These are phyloP conservation scores for Echinochloa phyllopogon DNA, from an alignment of 176 grass and related monocot species.

Conservation along the genomic window DNA sequence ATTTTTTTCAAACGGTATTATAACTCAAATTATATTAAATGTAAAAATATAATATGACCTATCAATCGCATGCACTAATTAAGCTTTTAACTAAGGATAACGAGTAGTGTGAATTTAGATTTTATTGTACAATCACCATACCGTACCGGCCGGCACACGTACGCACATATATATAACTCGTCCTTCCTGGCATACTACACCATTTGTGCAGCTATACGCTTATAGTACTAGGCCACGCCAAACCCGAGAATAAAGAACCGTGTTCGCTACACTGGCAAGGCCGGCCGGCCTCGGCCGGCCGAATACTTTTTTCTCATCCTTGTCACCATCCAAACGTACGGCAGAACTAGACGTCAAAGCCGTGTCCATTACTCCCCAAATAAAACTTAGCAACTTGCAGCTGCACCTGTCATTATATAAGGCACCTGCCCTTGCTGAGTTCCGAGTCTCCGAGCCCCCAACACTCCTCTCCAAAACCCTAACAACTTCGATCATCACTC, in stretches of 20 bases:
- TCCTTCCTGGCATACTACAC: neutral
- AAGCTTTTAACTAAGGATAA: neutral
- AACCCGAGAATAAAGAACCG: constrained; percentile 21
- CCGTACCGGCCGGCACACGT: neutral
- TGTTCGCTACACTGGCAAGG: neutral
- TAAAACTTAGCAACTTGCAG: neutral
- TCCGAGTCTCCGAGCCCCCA: constrained; percentile 19
- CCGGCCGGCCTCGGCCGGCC: constrained; percentile 57
- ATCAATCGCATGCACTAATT: neutral
- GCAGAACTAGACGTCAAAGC: constrained; percentile 47
- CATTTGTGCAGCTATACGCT: neutral
- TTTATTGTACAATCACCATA: neutral
- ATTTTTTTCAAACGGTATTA: neutral
- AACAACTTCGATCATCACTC: neutral
- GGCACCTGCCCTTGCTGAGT: constrained; percentile 18
- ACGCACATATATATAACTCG: neutral
- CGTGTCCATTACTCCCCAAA: constrained; percentile 18
- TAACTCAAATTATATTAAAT: neutral
- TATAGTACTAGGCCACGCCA: neutral
- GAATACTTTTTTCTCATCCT: constrained; percentile 21
- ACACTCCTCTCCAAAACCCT: constrained; percentile 16
- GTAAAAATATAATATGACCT: neutral
- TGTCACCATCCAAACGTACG: constrained; percentile 33
- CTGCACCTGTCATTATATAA: constrained; percentile 43
- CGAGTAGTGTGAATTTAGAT: neutral